Base-by-base conservation (phyloP, 257 asterid species). In the Primulina huaijiensis region DNA sequence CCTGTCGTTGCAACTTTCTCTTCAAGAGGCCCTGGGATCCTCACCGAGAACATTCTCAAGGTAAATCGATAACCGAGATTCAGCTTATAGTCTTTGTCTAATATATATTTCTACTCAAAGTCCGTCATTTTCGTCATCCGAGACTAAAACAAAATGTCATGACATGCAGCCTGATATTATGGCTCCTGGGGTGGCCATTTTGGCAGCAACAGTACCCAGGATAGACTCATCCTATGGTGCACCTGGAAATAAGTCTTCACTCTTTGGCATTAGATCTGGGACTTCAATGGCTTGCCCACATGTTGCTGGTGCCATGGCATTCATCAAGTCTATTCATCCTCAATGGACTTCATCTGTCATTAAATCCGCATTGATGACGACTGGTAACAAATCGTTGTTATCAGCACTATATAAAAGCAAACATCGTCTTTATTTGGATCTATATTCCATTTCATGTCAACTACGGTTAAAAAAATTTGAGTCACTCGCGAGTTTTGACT, bases 211-310 rank as follows among this genome's bases (percentile, higher is more conserved):
- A 7, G 72, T 79, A 1, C 91, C 90, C 1, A 71, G 35, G 25
- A 46, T 72, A 27, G 78, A 75, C 29, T 17, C 75, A 1, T 63
- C 69, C 8, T 69, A 78, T 17, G 77, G 72, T 1, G 82, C 83
- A 52, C 86, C 85, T 7, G 87, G 79, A 31, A 82, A 82, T 34
- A 73, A 75, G 65, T 62, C 90, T 5, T 76, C 89, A 1, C 23
- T 46, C 4, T 84, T 85, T 62, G 75, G 79, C 25, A 66, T 89
- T n/a, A 77, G 60, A 52, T 87, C 97, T 0, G 96, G 97, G 31
- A 90, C 96, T 37, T 90, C 97, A 17, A 89, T 90, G 97, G 86
- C 97, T 27, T 90, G 97, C 60, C 97, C 97, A 2, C 97, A 85
- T 62, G 96, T 88, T 21, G 75, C 87, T 0, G 97, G 94, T 20